Evolutionary conservation across 345 rosid genomes (phyloP).

Genomic region (Dipteronia sinensis): DNA sequence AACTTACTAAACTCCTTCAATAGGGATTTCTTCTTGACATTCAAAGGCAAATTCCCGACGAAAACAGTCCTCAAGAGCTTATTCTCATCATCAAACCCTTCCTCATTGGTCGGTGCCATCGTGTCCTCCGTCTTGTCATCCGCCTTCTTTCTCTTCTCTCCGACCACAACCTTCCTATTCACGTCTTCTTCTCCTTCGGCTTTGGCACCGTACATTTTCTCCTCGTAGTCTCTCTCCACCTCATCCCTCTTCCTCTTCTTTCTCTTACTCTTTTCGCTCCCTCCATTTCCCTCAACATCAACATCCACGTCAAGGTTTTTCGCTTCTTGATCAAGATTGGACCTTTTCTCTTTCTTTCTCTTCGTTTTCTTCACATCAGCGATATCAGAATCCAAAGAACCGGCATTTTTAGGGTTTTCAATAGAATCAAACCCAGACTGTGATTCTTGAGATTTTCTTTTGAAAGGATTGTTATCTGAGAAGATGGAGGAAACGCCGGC

Average conservation of each 20-base stretch:
- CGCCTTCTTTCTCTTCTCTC: slow-evolving; percentile 79
- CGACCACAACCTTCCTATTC: slow-evolving; percentile 48
- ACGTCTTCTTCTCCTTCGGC: slow-evolving; percentile 22
- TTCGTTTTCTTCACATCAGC: slow-evolving; percentile 22
- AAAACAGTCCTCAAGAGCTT: slow-evolving; percentile 92
- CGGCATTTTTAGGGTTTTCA: slow-evolving; percentile 6
- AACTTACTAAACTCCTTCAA: slow-evolving; percentile 73
- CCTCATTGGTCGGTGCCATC: slow-evolving; percentile 42
- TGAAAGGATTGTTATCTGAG: slow-evolving; percentile 82
- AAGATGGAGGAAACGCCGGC: slow-evolving; percentile 51
- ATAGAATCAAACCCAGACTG: not conserved
- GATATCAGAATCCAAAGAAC: slow-evolving; percentile 10
- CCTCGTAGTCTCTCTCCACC: slow-evolving; percentile 78
- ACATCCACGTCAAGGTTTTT: slow-evolving; percentile 7
- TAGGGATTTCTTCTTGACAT: slow-evolving; percentile 73
- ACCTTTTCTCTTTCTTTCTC: slow-evolving; percentile 24
- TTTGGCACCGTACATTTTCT: slow-evolving; percentile 57
- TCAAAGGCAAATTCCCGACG: slow-evolving; percentile 88
- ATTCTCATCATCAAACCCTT: slow-evolving; percentile 85
- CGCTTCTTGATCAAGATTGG: slow-evolving; percentile 11
- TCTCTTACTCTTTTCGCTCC: slow-evolving; percentile 36
- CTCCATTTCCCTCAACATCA: slow-evolving; percentile 12
- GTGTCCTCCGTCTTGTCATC: slow-evolving; percentile 51
- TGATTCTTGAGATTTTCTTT: slow-evolving; percentile 53
- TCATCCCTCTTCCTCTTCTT: slow-evolving; percentile 96